A percentile compares a stretch with the other conserved stretches of the same genome.
Evolutionary conservation across 306 rosid species (phyloP).

Genomic region (Coriaria nepalensis): DNA sequence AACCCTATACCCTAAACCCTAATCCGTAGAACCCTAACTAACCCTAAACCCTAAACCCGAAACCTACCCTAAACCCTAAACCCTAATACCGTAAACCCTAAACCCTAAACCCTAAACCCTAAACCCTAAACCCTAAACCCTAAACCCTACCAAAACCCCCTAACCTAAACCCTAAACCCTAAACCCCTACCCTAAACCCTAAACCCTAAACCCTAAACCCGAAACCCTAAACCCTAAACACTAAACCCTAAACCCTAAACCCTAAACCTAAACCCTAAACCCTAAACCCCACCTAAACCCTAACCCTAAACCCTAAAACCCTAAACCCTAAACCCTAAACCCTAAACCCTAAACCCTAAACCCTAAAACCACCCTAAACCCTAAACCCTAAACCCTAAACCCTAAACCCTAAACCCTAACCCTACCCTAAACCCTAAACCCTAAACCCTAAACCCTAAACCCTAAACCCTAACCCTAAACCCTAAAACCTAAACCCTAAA

Average conservation of each 20-base stretch:
- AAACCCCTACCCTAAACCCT: background rate
- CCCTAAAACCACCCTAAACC: background rate
- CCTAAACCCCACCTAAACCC: slow-evolving; percentile 14
- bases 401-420: no score
- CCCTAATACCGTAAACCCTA: slow-evolving; percentile 12
- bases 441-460: no score
- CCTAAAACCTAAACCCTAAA: no score
- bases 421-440: no score
- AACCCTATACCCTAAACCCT: slow-evolving; percentile 3
- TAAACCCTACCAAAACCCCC: no score
- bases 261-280: slow-evolving; percentile 3
- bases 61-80: slow-evolving; percentile 6
- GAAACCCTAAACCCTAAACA: background rate
- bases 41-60: background rate
- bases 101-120: slow-evolving; percentile 10
- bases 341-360: background rate
- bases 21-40: slow-evolving; percentile 4
- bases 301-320: slow-evolving; percentile 1
- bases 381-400: no score
- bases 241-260: slow-evolving; percentile 12
- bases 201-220: background rate
- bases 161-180: background rate
- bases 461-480: no score
- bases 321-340: slow-evolving; percentile 12
- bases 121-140: background rate